Evolutionary conservation across 2,329 filamentous ascomycete species (phyloP).

Genomic region (Colletotrichum liriopes): DNA sequence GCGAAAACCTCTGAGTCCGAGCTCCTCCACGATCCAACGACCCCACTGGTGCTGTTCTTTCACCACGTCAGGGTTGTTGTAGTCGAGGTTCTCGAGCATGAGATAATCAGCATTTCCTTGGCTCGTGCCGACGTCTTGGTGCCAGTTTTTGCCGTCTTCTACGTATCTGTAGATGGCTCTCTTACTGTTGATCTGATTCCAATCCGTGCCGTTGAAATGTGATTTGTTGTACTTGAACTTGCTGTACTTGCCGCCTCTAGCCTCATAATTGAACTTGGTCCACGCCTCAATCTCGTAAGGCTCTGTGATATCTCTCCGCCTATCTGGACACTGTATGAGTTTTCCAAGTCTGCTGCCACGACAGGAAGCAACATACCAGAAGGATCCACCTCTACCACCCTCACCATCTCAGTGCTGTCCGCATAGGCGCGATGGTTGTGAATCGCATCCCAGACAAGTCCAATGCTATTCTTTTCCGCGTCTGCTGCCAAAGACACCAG

Average conservation of each 20-base stretch:
- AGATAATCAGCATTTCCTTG: conserved; percentile 40
- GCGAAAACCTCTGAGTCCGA: conserved; percentile 29
- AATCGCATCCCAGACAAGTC: conserved; percentile 38
- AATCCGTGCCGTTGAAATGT: conserved; percentile 41
- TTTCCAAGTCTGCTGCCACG: not conserved
- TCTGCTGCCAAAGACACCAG: conserved; percentile 26
- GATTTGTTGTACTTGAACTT: conserved; percentile 38
- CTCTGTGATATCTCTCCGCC: conserved; percentile 36
- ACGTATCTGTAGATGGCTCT: conserved; percentile 38
- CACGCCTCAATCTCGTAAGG: conserved; percentile 39
- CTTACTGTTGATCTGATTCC: conserved; percentile 39
- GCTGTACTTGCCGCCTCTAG: conserved; percentile 39
- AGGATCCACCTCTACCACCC: conserved; percentile 35
- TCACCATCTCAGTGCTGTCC: conserved; percentile 38
- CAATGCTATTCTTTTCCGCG: conserved; percentile 28
- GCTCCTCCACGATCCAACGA: conserved; percentile 39
- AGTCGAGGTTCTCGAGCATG: conserved; percentile 40
- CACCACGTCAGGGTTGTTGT: conserved; percentile 39
- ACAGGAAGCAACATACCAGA: conserved; percentile 1
- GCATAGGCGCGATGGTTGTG: conserved; percentile 42
- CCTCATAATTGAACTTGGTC: conserved; percentile 35
- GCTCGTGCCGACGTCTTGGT: conserved; percentile 36
- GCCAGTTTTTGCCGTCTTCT: conserved; percentile 40
- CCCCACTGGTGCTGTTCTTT: conserved; percentile 36
- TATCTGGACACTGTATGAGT: conserved; percentile 22